Percentiles rank a stretch among this genome's conserved stretches.
phyloP scores from a whole-genome alignment of 805 yeast genomes.

The Lachancea meyersii region DNA sequence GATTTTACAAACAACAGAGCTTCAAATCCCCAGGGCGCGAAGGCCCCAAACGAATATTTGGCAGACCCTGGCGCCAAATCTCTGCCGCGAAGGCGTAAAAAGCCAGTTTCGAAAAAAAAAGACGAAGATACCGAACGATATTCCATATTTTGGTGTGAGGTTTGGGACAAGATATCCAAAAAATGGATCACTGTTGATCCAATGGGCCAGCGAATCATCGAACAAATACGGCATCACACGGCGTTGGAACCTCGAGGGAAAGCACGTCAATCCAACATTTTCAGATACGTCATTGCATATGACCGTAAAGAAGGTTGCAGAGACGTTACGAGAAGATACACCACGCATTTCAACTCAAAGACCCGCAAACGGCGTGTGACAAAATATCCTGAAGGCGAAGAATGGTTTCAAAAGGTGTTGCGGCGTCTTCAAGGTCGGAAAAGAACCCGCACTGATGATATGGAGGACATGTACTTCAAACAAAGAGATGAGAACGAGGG shows the following conservation, averaged over 20 bases:
- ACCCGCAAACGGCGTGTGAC: constrained; percentile 69
- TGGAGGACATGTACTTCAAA: constrained; percentile 30
- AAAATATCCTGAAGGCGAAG: constrained; percentile 45
- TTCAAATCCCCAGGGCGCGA: background rate
- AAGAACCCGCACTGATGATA: constrained; percentile 32
- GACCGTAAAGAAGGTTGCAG: constrained; percentile 58
- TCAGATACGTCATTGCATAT: constrained; percentile 73
- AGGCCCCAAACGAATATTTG: constrained; percentile 2
- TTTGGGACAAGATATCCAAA: constrained; percentile 69
- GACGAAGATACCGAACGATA: constrained; percentile 26
- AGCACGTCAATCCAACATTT: constrained; percentile 37
- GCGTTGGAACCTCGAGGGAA: constrained; percentile 59
- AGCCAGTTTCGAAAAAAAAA: background rate
- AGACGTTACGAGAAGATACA: constrained; percentile 84
- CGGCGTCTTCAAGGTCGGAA: constrained; percentile 23
- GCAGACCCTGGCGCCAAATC: background rate
- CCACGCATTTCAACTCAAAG: constrained; percentile 60
- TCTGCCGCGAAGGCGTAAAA: background rate
- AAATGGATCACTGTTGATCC: constrained; percentile 90
- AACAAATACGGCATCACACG: constrained; percentile 50
- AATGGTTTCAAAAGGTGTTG: constrained; percentile 54
- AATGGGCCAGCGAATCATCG: constrained; percentile 54
- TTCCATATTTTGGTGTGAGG: constrained; percentile 92
- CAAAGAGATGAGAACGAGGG: constrained; percentile 68
- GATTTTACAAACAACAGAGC: constrained; percentile 51